phyloP scores from a whole-genome alignment of 768 basidiomycete species.

The Lanmaoa pseudosensibilis region DNA sequence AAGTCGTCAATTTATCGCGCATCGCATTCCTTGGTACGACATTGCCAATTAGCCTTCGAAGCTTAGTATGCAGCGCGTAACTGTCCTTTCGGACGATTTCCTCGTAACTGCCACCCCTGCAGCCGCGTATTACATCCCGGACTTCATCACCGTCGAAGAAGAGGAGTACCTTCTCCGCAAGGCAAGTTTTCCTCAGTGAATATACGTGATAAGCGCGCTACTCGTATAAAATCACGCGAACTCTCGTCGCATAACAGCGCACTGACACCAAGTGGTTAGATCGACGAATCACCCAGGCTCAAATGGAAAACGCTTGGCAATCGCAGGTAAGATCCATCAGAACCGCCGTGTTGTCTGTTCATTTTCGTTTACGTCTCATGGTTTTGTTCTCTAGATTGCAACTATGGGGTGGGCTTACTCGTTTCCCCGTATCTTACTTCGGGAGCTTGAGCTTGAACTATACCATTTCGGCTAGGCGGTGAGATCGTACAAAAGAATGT shows the following conservation, averaged over 20 bases:
- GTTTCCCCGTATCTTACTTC: not conserved
- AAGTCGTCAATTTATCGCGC: not conserved
- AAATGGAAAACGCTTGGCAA: slow-evolving; percentile 68
- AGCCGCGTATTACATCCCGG: slow-evolving; percentile 67
- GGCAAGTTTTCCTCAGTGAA: slow-evolving; percentile 38
- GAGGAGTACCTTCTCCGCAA: slow-evolving; percentile 77
- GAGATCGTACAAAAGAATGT: slow-evolving; percentile 69
- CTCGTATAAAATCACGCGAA: not conserved
- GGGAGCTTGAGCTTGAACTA: slow-evolving; percentile 1
- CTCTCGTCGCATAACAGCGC: slow-evolving; percentile 4
- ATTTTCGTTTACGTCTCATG: not conserved
- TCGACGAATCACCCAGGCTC: slow-evolving; percentile 71
- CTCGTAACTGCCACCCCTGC: slow-evolving; percentile 29
- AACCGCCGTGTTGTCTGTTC: not conserved
- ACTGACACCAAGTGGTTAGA: slow-evolving; percentile 45
- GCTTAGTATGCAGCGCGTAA: slow-evolving; percentile 12
- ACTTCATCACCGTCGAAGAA: slow-evolving; percentile 76
- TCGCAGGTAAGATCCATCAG: slow-evolving; percentile 8
- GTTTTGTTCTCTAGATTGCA: slow-evolving; percentile 52
- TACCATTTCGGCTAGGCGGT: slow-evolving; percentile 50
- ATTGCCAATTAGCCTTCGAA: slow-evolving; percentile 5
- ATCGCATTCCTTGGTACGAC: not conserved
- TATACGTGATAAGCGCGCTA: not conserved
- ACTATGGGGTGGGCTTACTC: slow-evolving; percentile 57
- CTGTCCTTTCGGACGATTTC: slow-evolving; percentile 8